These are phyloP conservation scores for Suhomyces vadensis DNA, from an alignment of 805 yeast species.

Conservation along the genomic window DNA sequence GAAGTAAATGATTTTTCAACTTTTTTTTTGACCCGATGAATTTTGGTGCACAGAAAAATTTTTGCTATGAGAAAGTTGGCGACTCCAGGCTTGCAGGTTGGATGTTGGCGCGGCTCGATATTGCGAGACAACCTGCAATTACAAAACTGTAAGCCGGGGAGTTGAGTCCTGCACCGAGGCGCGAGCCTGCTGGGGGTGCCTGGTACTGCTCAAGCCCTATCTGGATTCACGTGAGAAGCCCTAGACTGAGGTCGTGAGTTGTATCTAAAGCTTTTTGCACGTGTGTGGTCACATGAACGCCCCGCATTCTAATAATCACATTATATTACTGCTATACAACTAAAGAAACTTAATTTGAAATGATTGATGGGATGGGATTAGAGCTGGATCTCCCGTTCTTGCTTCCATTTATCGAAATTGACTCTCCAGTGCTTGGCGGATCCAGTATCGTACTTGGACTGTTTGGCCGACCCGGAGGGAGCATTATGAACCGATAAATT, in stretches of 20 bases:
- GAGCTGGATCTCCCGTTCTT: slow-evolving; percentile 58
- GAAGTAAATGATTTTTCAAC: slow-evolving; percentile 8
- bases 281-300: neutral
- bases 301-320: neutral
- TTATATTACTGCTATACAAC: no score
- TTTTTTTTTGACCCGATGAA: slow-evolving; percentile 7
- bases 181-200: no score
- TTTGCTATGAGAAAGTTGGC: slow-evolving; percentile 3
- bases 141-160: neutral
- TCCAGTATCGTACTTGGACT: slow-evolving; percentile 55
- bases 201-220: no score
- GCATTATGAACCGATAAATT: slow-evolving; percentile 62
- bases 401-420: slow-evolving; percentile 51
- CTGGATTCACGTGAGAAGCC: slow-evolving; percentile 21
- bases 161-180: neutral
- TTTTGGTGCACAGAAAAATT: slow-evolving; percentile 8
- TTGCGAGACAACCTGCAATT: neutral
- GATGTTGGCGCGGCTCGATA: no score
- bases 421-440: slow-evolving; percentile 72
- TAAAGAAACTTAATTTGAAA: neutral
- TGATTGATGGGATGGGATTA: no score
- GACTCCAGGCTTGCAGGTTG: slow-evolving; percentile 4
- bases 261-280: neutral
- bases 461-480: slow-evolving; percentile 63
- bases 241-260: slow-evolving; percentile 6